Conservation (phyloP, 495 filamentous ascomycete genomes). For the Penicillium goetzii region DNA sequence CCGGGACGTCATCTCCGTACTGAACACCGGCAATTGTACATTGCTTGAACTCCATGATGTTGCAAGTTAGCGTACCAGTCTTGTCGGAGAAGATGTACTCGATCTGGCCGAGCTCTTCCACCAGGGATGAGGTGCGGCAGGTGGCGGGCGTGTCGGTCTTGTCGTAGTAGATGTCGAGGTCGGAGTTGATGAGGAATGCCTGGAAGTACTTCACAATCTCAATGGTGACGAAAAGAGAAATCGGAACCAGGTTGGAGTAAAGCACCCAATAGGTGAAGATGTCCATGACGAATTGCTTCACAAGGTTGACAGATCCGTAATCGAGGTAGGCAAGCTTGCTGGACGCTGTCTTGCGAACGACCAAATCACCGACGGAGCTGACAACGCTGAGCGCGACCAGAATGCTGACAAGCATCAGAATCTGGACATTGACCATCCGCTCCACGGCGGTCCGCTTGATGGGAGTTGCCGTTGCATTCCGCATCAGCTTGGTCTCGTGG, state of each 20-base stretch:
- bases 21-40: constrained; percentile 91
- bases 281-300: constrained; percentile 87
- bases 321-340: constrained; percentile 71
- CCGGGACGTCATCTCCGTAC: constrained; percentile 90
- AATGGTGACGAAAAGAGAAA: constrained; percentile 96
- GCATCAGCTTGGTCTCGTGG: constrained; percentile 98
- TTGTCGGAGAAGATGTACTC: constrained; percentile 99
- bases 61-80: constrained; percentile 98
- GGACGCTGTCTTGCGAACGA: constrained; percentile 65
- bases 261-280: constrained; percentile 98
- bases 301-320: constrained; percentile 61
- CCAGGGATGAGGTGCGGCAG: constrained; percentile 92
- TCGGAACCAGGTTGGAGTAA: constrained; percentile 96
- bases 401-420: constrained; percentile 85
- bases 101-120: constrained; percentile 97
- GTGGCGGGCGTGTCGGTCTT: constrained; percentile 93
- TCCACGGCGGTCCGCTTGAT: constrained; percentile 98
- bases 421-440: constrained; percentile 87
- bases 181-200: constrained; percentile 94
- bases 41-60: constrained; percentile 98
- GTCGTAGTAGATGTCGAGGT: constrained; percentile 97
- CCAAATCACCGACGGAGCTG: constrained; percentile 88
- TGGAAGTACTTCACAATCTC: constrained; percentile 98
- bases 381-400: constrained; percentile 82
- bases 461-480: constrained; percentile 94